Evolutionary conservation across 805 yeast species (phyloP).

Genomic region (Yamadazyma paraphyllophila): DNA sequence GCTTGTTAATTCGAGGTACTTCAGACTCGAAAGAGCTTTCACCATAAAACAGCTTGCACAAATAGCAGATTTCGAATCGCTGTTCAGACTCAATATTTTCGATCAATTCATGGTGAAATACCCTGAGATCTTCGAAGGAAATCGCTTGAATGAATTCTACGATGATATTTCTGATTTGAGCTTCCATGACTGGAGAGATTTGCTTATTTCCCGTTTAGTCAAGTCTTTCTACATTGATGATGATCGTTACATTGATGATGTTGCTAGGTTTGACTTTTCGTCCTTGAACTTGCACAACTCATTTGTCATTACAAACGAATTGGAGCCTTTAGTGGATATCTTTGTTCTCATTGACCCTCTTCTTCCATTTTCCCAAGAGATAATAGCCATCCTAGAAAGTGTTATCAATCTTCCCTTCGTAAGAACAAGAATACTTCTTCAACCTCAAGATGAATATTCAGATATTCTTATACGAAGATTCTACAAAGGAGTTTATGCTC

Average conservation of each 20-base stretch:
- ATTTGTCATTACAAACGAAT: constrained; percentile 21
- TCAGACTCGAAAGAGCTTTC: constrained; percentile 27
- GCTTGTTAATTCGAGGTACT: constrained; percentile 55
- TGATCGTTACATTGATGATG: constrained; percentile 37
- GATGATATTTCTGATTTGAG: not conserved
- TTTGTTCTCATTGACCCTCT: constrained; percentile 69
- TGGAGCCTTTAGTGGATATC: constrained; percentile 48
- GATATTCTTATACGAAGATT: constrained; percentile 55
- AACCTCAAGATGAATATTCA: constrained; percentile 47
- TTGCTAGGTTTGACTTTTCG: constrained; percentile 48
- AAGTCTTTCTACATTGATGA: constrained; percentile 44
- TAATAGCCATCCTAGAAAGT: constrained; percentile 44
- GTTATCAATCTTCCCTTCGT: constrained; percentile 48
- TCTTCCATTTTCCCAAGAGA: constrained; percentile 63
- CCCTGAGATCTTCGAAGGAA: constrained; percentile 22
- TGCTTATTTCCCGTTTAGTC: constrained; percentile 41
- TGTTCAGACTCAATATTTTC: constrained; percentile 39
- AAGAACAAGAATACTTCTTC: constrained; percentile 51
- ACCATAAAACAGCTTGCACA: constrained; percentile 28
- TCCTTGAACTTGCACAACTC: constrained; percentile 28
- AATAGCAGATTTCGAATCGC: constrained; percentile 47
- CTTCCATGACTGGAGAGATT: constrained; percentile 46
- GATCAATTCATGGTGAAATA: constrained; percentile 27
- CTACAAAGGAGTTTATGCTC: constrained; percentile 48
- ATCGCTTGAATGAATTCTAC: constrained; percentile 16